phyloP scores from a whole-genome alignment of 805 yeast species.

The Kuraishia borneana region DNA sequence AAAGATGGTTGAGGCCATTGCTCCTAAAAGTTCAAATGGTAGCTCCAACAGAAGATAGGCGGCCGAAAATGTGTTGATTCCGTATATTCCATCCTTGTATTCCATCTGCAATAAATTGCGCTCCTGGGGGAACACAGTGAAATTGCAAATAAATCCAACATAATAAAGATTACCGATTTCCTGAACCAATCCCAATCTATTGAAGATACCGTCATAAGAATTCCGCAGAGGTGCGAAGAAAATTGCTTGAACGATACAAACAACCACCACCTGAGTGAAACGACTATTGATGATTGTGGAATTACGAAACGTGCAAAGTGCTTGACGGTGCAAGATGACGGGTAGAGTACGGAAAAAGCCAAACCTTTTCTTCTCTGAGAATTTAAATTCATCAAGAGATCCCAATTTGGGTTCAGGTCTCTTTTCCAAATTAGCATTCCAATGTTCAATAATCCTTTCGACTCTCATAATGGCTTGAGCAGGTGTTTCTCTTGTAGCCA shows the following conservation, averaged over 20 bases:
- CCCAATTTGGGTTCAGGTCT: slow-evolving; percentile 8
- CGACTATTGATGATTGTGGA: slow-evolving; percentile 47
- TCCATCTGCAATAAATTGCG: slow-evolving; percentile 60
- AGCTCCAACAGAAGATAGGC: slow-evolving; percentile 44
- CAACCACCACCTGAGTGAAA: slow-evolving; percentile 41
- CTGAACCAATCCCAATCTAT: slow-evolving; percentile 58
- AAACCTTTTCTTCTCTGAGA: neutral
- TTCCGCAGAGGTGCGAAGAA: slow-evolving; percentile 45
- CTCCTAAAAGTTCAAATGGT: slow-evolving; percentile 45
- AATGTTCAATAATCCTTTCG: slow-evolving; percentile 24
- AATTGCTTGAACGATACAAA: slow-evolving; percentile 49
- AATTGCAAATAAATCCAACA: slow-evolving; percentile 59
- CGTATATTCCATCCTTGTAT: slow-evolving; percentile 55
- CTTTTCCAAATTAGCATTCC: slow-evolving; percentile 21
- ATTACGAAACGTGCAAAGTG: slow-evolving; percentile 24
- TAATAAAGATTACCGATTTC: slow-evolving; percentile 47
- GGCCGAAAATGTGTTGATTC: slow-evolving; percentile 42
- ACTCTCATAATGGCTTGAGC: slow-evolving; percentile 16
- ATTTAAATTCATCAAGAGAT: slow-evolving; percentile 4
- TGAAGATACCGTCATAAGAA: slow-evolving; percentile 32
- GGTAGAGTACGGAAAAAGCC: slow-evolving; percentile 5
- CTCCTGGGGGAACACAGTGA: slow-evolving; percentile 57
- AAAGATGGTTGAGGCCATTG: slow-evolving; percentile 42
- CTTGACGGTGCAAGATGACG: slow-evolving; percentile 15
- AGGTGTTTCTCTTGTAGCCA: slow-evolving; percentile 6